Evolutionary conservation across 2,329 filamentous ascomycete species (phyloP), one percentile per base, ranked within the genome.

Genomic region (Aspergillus eucalypticola): DNA sequence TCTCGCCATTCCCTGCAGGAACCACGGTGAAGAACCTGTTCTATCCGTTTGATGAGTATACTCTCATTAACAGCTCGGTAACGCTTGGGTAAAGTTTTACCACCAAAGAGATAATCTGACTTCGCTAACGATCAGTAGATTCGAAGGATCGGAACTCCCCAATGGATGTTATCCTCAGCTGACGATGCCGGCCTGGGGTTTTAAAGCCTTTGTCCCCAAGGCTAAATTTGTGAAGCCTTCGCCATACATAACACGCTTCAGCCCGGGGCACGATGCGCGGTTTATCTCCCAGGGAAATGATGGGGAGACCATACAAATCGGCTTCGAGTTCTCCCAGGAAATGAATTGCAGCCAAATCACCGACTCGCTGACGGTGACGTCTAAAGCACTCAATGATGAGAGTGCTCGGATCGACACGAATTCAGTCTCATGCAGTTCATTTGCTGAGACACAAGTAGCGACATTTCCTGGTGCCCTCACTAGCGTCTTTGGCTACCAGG

Each of bases 21-120:
- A 82, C 80, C 2, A 83, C 77, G 0, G 85, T 89, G 61, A 85
- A 83, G 70, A 87, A 87, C 64, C 68, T 89, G 11, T 86, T 89
- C 69, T 83, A 82, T 66, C 85, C 86, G 1, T 86, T 83, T 64
- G 84, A 86, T 19, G 79, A 84, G 59, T 74, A 82, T 59, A 80
- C 72, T 0, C 75, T 88, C 17, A 75, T 76, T 49, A 67, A 70
- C 0, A 82, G 83, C 1, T 68, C 75, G 1, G 68, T 76, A 3
- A 74, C 73, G 21, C 75, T 85, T 35, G 78, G 78, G 13, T 76
- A 55, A 46, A 39, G 19, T 25, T 17, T 46, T 17, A 11, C 19
- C 39, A 8, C 25, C 3, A 4, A 3, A 11, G n/a, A 38, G 1
- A 23, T 23, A 2, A 3, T n/a, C n/a, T 15, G 11, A 17, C 15